These are phyloP conservation scores for Scolecobasidium constrictum DNA, from an alignment of 2,329 filamentous ascomycete species.

Conservation along the genomic window DNA sequence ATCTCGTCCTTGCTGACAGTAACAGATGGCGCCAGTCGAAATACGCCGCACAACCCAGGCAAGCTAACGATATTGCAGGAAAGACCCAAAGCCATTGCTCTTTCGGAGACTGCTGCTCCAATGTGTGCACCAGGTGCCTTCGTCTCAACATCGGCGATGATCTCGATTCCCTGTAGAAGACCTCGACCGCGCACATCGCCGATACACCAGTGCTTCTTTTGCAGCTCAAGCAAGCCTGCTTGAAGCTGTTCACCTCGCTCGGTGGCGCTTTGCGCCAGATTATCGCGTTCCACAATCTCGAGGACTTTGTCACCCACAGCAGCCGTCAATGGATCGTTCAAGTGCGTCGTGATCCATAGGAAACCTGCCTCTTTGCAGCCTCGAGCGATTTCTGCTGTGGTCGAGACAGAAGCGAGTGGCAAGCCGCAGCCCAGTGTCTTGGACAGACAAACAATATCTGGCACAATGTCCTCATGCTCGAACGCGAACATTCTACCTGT, in stretches of 20 bases:
- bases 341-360: conserved; percentile 50
- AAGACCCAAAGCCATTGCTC: conserved; percentile 40
- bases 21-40: conserved; percentile 19
- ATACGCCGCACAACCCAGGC: conserved; percentile 34
- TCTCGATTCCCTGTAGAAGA: conserved; percentile 48
- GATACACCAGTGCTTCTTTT: conserved; percentile 46
- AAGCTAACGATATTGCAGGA: conserved; percentile 47
- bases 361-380: conserved; percentile 39
- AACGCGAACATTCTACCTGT: conserved; percentile 21
- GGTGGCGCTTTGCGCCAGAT: conserved; percentile 36
- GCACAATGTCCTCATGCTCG: conserved; percentile 21
- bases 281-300: conserved; percentile 48
- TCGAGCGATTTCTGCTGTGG: conserved; percentile 41
- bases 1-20: conserved; percentile 19
- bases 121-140: conserved; percentile 39
- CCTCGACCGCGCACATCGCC: conserved; percentile 51
- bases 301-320: conserved; percentile 52
- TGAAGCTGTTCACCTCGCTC: conserved; percentile 36
- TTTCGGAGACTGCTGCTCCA: conserved; percentile 35
- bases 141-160: conserved; percentile 39
- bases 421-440: conserved; percentile 53
- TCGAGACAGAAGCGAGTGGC: conserved; percentile 47
- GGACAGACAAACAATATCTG: conserved; percentile 47
- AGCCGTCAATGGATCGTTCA: conserved; percentile 51
- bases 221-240: conserved; percentile 34